Conservation (phyloP, 371 early-diverging fungal species). For the Syncephalastrum racemosum region DNA sequence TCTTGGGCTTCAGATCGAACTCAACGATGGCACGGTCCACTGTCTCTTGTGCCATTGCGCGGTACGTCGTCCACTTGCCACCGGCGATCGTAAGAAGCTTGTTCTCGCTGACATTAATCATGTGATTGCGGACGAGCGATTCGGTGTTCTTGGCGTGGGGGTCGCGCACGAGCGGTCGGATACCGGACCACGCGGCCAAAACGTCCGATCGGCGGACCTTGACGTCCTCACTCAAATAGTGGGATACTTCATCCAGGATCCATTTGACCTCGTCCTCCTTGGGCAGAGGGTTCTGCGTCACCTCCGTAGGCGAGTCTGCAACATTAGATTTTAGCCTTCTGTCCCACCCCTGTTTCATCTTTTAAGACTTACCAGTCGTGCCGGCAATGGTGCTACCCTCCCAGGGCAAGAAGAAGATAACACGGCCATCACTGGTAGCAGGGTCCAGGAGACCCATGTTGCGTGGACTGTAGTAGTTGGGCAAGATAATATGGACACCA, state of each 20-base stretch:
- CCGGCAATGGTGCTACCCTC: slow-evolving; percentile 98
- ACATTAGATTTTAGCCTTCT: slow-evolving; percentile 1
- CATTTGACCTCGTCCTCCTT: slow-evolving; percentile 94
- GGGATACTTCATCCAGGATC: slow-evolving; percentile 93
- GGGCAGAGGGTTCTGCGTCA: slow-evolving; percentile 83
- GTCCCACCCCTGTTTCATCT: background rate
- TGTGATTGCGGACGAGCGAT: slow-evolving; percentile 95
- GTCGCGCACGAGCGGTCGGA: slow-evolving; percentile 98
- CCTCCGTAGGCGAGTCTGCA: slow-evolving; percentile 81
- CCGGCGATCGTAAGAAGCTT: slow-evolving; percentile 97
- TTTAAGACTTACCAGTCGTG: slow-evolving; percentile 69
- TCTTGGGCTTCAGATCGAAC: slow-evolving; percentile 59
- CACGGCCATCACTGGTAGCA: slow-evolving; percentile 96
- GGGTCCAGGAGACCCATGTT: slow-evolving; percentile 98
- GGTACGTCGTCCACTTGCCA: slow-evolving; percentile 99
- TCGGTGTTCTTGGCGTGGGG: slow-evolving; percentile 90
- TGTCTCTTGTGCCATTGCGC: slow-evolving; percentile 98
- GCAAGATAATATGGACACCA: slow-evolving; percentile 97
- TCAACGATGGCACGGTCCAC: slow-evolving; percentile 86
- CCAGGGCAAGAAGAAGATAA: slow-evolving; percentile 99
- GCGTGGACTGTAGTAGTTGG: slow-evolving; percentile 91
- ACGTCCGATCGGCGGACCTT: slow-evolving; percentile 96
- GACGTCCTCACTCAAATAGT: slow-evolving; percentile 84
- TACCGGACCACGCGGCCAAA: slow-evolving; percentile 97
- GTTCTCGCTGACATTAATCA: slow-evolving; percentile 84